These are phyloP conservation scores for Phytophthora palmivora DNA, from an alignment of 352 stramenopile genomes.

Conservation along the genomic window DNA sequence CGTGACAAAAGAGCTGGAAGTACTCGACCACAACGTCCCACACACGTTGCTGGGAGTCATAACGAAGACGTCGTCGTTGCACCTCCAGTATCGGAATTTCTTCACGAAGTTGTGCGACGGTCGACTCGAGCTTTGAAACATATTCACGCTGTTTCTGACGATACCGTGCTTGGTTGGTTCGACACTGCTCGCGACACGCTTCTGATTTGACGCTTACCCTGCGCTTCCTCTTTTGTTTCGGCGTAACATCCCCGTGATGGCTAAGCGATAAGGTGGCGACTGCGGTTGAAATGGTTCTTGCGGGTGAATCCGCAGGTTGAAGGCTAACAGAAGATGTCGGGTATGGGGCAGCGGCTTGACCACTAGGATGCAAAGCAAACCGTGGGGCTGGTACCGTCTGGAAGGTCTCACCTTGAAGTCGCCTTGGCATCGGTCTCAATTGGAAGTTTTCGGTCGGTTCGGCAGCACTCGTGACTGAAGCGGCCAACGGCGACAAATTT, in stretches of 20 bases:
- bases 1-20: conserved; percentile 42
- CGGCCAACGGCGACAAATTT: conserved; percentile 23
- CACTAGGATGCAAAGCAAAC: conserved; percentile 3
- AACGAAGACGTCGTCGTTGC: conserved; percentile 33
- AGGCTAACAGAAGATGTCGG: background rate
- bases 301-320: conserved; percentile 17
- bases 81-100: conserved; percentile 47
- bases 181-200: conserved; percentile 60
- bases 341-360: conserved; percentile 2
- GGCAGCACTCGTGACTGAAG: conserved; percentile 12
- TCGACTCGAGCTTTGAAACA: conserved; percentile 38
- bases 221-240: conserved; percentile 41
- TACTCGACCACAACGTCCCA: conserved; percentile 46
- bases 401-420: conserved; percentile 14
- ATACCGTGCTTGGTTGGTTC: conserved; percentile 65
- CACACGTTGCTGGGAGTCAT: conserved; percentile 33
- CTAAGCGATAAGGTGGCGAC: conserved; percentile 29
- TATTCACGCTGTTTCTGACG: conserved; percentile 57
- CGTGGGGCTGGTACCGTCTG: background rate
- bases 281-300: conserved; percentile 17
- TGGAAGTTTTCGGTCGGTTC: conserved; percentile 16
- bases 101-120: conserved; percentile 39
- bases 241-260: background rate
- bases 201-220: conserved; percentile 47
- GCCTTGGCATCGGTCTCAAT: conserved; percentile 8